phyloP scores from a whole-genome alignment of 1,284 basidiomycete species.

The Apiotrichum akiyoshidainum region DNA sequence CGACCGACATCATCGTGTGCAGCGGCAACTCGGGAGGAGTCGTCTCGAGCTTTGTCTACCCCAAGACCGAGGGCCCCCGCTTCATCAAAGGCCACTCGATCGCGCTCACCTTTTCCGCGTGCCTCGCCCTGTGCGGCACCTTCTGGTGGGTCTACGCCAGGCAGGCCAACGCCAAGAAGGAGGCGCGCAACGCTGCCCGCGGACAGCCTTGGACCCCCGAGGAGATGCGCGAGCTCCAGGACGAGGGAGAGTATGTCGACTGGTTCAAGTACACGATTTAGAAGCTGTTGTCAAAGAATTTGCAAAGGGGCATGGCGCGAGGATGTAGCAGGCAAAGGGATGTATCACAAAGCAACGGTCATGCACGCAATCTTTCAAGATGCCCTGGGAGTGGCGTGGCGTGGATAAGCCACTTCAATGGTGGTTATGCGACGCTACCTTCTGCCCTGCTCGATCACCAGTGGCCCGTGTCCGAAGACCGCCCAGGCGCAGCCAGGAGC shows the following conservation, averaged over 20 bases:
- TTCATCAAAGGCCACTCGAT: constrained; percentile 36
- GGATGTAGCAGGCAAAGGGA: too few relatives aligned
- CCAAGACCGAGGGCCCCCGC: constrained; percentile 24
- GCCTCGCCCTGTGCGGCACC: constrained; percentile 21
- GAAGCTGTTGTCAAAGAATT: not conserved
- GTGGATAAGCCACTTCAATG: too few relatives aligned
- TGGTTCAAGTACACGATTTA: constrained; percentile 38
- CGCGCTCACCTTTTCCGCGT: constrained; percentile 24
- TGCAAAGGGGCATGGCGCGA: too few relatives aligned
- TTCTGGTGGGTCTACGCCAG: constrained; percentile 27
- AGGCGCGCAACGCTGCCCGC: constrained; percentile 25
- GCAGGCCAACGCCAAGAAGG: constrained; percentile 28
- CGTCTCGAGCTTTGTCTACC: constrained; percentile 54
- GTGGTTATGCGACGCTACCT: too few relatives aligned
- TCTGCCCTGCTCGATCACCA: too few relatives aligned
- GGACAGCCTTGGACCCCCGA: constrained; percentile 28
- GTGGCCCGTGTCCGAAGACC: too few relatives aligned
- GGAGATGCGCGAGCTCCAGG: constrained; percentile 28
- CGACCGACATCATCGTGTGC: constrained; percentile 58
- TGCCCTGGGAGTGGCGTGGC: too few relatives aligned
- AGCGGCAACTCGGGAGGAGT: constrained; percentile 58
- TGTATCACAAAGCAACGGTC: too few relatives aligned
- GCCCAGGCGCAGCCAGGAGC: too few relatives aligned
- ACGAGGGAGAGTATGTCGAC: constrained; percentile 34
- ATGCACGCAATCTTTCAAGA: too few relatives aligned